Evolutionary conservation across 1,139 yeast genomes (phyloP).

Genomic region (Pichia sp.): DNA sequence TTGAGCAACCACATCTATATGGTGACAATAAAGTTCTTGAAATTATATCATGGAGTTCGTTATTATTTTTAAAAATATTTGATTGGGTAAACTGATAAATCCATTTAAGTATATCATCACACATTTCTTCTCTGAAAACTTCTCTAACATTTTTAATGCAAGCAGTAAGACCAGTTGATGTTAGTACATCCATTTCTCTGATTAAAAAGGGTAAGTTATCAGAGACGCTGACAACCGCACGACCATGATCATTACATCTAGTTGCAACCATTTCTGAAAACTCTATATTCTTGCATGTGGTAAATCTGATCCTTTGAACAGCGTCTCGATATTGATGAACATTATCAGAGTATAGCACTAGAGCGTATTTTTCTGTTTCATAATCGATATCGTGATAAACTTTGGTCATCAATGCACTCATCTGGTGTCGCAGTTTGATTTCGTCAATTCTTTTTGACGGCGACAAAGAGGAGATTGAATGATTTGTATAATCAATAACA

Average conservation of each 20-base stretch:
- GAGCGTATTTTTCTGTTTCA: constrained; percentile 43
- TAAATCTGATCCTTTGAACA: constrained; percentile 50
- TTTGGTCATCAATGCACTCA: constrained; percentile 28
- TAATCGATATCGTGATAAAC: constrained; percentile 38
- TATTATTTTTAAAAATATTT: constrained; percentile 43
- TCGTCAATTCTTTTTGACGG: constrained; percentile 30
- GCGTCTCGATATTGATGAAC: constrained; percentile 70
- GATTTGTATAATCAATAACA: constrained; percentile 59
- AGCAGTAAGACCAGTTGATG: constrained; percentile 56
- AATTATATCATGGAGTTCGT: constrained; percentile 40
- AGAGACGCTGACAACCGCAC: constrained; percentile 60
- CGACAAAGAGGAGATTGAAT: constrained; percentile 23
- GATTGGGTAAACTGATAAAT: constrained; percentile 50
- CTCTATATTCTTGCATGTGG: constrained; percentile 56
- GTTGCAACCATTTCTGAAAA: constrained; percentile 72
- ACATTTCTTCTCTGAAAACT: constrained; percentile 74
- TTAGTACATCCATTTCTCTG: constrained; percentile 44
- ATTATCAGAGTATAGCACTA: constrained; percentile 73
- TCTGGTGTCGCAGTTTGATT: constrained; percentile 30
- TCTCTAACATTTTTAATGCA: constrained; percentile 65
- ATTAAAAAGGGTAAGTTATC: constrained; percentile 40
- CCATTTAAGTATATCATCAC: constrained; percentile 64
- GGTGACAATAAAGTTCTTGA: constrained; percentile 41
- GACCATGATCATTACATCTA: constrained; percentile 55
- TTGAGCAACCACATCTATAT: constrained; percentile 46